Conservation (phyloP, 768 basidiomycete species). For the Leccinum subgranulosum region DNA sequence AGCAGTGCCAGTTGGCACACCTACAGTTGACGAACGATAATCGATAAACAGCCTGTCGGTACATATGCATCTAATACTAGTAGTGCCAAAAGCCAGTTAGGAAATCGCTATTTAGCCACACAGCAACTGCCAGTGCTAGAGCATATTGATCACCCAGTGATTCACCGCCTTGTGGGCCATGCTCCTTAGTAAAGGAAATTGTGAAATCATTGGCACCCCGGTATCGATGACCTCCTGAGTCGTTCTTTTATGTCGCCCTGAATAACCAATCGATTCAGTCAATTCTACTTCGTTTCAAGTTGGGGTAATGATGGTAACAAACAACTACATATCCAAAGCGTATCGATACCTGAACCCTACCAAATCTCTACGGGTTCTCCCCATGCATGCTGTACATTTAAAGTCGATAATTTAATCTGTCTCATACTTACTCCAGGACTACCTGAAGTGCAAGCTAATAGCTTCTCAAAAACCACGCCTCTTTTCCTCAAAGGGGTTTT, state of each 20-base stretch:
- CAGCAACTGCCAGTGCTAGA: no score
- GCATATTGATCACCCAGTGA: not conserved
- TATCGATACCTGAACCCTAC: no score
- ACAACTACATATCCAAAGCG: not conserved
- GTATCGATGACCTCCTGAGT: no score
- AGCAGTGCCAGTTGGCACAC: no score
- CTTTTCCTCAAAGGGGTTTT: not conserved
- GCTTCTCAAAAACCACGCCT: not conserved
- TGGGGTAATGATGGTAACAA: no score
- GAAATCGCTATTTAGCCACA: no score
- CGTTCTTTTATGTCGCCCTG: no score
- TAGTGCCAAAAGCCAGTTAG: not conserved
- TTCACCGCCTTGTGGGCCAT: not conserved
- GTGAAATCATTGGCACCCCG: no score
- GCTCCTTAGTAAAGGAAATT: no score
- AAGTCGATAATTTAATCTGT: not conserved
- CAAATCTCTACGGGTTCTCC: not conserved
- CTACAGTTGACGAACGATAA: no score
- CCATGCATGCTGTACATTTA: not conserved
- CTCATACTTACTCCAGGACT: not conserved
- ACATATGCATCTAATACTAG: not conserved
- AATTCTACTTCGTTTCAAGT: no score
- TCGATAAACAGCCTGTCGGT: not conserved
- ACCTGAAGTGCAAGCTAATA: not conserved
- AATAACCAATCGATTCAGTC: no score